Percentiles rank a stretch among this genome's conserved stretches.
Evolutionary conservation across 371 early-diverging fungal species (phyloP).

Genomic region (Mortierella sp.): DNA sequence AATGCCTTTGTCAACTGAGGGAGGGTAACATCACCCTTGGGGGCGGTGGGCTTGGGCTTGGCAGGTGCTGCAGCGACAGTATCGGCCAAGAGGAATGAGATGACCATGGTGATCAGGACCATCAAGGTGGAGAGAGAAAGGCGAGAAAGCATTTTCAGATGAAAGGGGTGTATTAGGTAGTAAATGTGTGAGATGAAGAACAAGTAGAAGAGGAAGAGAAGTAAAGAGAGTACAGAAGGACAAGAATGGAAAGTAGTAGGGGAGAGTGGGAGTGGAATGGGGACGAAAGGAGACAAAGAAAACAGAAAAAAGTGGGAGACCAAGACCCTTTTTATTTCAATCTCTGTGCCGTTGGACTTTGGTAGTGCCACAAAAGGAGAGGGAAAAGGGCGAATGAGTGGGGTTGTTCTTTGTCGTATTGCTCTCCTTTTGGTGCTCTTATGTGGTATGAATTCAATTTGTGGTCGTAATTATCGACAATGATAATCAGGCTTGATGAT

Average conservation of each 20-base stretch:
- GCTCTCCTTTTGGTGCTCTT: not conserved
- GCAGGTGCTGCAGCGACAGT: not conserved
- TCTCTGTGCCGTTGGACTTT: not conserved
- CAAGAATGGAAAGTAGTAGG: not conserved
- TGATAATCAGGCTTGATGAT: too few species aligned
- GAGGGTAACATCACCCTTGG: conserved; percentile 18
- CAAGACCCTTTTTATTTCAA: not conserved
- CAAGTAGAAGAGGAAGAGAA: not conserved
- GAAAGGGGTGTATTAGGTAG: not conserved
- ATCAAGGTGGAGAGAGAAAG: conserved; percentile 29
- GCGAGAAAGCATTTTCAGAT: conserved; percentile 16
- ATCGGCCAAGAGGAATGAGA: conserved; percentile 27
- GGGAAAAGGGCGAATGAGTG: not conserved
- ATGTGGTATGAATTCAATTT: conserved; percentile 2
- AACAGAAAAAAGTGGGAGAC: not conserved
- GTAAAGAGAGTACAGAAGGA: not conserved
- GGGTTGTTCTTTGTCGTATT: not conserved
- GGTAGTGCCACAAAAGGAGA: conserved; percentile 3
- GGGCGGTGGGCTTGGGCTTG: conserved; percentile 7
- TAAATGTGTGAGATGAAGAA: not conserved
- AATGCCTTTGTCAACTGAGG: conserved; percentile 36
- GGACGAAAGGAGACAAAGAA: conserved; percentile 3
- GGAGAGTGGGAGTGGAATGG: not conserved
- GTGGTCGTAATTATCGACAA: too few species aligned
- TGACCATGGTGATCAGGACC: conserved; percentile 28